Percentiles rank a stretch among this genome's conserved stretches.
Conservation (phyloP, 2,329 filamentous ascomycete genomes). For the Fusarium continuum region DNA sequence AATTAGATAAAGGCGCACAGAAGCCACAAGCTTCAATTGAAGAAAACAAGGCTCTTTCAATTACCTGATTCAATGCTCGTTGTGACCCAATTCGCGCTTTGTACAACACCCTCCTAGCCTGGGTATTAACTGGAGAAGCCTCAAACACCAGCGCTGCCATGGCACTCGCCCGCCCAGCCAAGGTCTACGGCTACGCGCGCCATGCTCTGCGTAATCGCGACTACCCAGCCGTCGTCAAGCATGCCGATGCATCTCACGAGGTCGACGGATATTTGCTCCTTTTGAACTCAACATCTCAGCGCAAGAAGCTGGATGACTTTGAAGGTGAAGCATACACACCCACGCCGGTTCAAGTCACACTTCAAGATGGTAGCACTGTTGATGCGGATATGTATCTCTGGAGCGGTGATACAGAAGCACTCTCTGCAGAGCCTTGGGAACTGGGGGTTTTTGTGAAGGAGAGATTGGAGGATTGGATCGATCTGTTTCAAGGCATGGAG, state of each 20-base stretch:
- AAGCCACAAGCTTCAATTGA: no score
- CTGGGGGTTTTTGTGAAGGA: conserved; percentile 38
- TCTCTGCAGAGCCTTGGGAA: conserved; percentile 39
- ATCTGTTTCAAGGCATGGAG: conserved; percentile 34
- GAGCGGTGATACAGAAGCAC: conserved; percentile 26
- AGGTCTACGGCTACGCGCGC: conserved; percentile 24
- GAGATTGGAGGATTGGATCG: conserved; percentile 44
- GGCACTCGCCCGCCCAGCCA: conserved; percentile 5
- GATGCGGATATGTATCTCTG: conserved; percentile 48
- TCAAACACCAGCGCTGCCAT: conserved; percentile 14
- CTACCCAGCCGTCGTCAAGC: conserved; percentile 40
- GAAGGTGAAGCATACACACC: conserved; percentile 42
- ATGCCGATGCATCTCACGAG: not conserved
- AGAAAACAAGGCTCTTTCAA: no score
- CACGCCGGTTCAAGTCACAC: conserved; percentile 4
- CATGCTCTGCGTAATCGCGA: conserved; percentile 32
- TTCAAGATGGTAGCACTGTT: conserved; percentile 21
- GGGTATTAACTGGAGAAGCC: conserved; percentile 43
- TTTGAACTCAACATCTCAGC: conserved; percentile 37
- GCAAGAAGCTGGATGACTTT: conserved; percentile 48
- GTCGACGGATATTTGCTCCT: conserved; percentile 42
- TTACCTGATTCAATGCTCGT: no score
- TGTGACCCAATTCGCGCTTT: not conserved
- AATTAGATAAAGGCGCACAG: no score
- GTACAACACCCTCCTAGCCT: conserved; percentile 35